Conservation (phyloP, 1,284 basidiomycete genomes). For the Fomitopsis schrenkii region DNA sequence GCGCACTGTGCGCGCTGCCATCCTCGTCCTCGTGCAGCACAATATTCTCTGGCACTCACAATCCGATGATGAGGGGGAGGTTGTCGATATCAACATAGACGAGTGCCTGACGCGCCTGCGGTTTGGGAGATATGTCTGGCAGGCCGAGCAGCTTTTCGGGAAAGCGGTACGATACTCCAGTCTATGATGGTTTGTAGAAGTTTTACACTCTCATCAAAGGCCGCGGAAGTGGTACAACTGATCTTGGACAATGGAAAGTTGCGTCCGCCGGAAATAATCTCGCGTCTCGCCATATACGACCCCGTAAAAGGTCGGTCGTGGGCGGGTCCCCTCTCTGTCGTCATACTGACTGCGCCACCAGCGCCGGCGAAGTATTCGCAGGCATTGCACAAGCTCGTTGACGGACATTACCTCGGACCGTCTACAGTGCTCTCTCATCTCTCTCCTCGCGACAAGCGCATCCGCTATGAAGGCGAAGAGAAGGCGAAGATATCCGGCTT, state of each 20-base stretch:
- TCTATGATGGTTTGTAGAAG: slow-evolving; percentile 5
- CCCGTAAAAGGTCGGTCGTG: slow-evolving; percentile 47
- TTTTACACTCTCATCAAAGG: slow-evolving; percentile 39
- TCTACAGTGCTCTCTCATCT: slow-evolving; percentile 68
- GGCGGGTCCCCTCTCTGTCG: not conserved
- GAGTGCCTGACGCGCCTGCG: slow-evolving; percentile 78
- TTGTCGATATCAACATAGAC: slow-evolving; percentile 74
- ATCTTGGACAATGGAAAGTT: slow-evolving; percentile 88
- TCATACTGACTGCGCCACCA: slow-evolving; percentile 20
- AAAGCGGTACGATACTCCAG: slow-evolving; percentile 47
- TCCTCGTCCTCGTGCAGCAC: slow-evolving; percentile 89
- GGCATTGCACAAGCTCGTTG: slow-evolving; percentile 62
- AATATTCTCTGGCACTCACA: slow-evolving; percentile 85
- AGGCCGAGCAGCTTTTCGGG: slow-evolving; percentile 69
- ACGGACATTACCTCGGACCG: slow-evolving; percentile 63
- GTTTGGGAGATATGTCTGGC: slow-evolving; percentile 77
- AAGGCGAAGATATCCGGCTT: slow-evolving; percentile 66
- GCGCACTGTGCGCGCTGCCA: slow-evolving; percentile 65
- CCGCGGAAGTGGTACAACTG: slow-evolving; percentile 67
- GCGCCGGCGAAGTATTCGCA: slow-evolving; percentile 51
- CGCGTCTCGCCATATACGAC: slow-evolving; percentile 46
- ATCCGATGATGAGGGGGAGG: slow-evolving; percentile 70
- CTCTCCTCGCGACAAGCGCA: slow-evolving; percentile 72
- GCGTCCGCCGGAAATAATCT: slow-evolving; percentile 67
- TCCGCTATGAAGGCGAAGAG: slow-evolving; percentile 73